Conservation (phyloP, 1,139 yeast species). For the Trichomonascaceae sp. region DNA sequence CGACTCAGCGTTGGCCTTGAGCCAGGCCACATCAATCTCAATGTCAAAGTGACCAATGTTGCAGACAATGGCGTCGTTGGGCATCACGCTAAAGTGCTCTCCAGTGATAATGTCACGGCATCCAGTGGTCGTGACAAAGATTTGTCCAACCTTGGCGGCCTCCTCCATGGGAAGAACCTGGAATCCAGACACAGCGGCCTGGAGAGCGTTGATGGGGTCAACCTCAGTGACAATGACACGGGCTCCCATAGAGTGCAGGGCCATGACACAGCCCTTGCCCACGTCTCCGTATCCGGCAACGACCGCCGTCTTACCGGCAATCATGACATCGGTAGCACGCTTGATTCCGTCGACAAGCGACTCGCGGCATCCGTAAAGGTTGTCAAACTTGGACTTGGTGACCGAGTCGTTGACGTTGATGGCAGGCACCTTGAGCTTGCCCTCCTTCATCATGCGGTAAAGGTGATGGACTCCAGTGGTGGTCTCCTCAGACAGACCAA, state of each 20-base stretch:
- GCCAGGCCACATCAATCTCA: constrained; percentile 63
- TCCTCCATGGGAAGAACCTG: constrained; percentile 95
- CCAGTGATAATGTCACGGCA: constrained; percentile 96
- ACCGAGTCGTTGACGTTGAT: constrained; percentile 98
- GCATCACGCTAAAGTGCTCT: constrained; percentile 81
- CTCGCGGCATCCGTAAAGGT: constrained; percentile 99
- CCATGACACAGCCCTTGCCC: constrained; percentile 99
- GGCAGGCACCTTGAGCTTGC: constrained; percentile 94
- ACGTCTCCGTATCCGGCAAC: constrained; percentile 99
- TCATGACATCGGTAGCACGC: constrained; percentile 99
- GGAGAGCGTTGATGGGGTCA: constrained; percentile 98
- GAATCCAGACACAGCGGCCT: constrained; percentile 99
- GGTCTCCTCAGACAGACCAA: constrained; percentile 97
- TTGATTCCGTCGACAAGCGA: constrained; percentile 97
- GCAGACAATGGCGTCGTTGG: constrained; percentile 99
- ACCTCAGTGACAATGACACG: constrained; percentile 95
- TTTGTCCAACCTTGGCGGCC: constrained; percentile 89
- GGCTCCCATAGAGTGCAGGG: constrained; percentile 99
- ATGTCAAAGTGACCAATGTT: constrained; percentile 99
- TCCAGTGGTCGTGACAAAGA: constrained; percentile 98
- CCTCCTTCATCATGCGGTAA: constrained; percentile 91
- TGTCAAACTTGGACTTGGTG: constrained; percentile 98
- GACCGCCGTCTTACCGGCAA: constrained; percentile 98
- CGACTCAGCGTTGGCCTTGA: constrained; percentile 27
- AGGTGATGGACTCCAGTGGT: constrained; percentile 99